Evolutionary conservation across 345 rosid genomes (phyloP), one percentile per base, ranked within the genome.

Genomic region (Odontarrhena argentea): DNA sequence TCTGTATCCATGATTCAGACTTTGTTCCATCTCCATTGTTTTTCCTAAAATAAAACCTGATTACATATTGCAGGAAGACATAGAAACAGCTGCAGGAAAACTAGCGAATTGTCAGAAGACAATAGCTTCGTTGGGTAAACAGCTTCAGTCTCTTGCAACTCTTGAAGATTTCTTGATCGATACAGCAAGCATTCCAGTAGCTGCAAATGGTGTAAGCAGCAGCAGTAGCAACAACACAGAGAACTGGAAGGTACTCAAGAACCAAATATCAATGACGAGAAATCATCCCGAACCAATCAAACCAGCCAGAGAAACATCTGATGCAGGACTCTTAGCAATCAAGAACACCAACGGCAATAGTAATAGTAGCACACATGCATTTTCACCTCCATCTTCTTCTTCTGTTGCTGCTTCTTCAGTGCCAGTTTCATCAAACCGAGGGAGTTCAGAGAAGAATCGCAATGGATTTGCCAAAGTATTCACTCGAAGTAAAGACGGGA

Each of bases 31-130:
- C 15, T 37, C 14, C 37, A 55, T 8, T 11, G 15, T 1, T 47
- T n/a, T 9, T 3, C 0, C 2, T 38, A 3, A 26, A 34, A 54
- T 70, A 57, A 56, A 40, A 51, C 46, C 51, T 54, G 63, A 37
- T 42, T 71, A 63, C 44, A 37, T 42, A 11, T 53, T 67, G 49
- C 81, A 93, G 98, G 97, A 93, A 84, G 94, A 90, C 74, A 60
- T 93, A 53, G 84, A 69, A 26, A 78, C 78, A 41, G 98, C 97
- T 18, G 85, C 97, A 2, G 97, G 92, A 69, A 88, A 84, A 63
- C 92, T 90, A 13, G 88, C 92, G 0, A 96, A 86, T 38, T 93
- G 98, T 81, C 98, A 90, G 83, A 86, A 85, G 71, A 93, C 98
- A 40, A 93, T 93, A 71, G 86, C 87, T 43, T 90, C 98, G 35